Evolutionary conservation across 441 rosid species (phyloP).

Genomic region (Manihot esculenta): DNA sequence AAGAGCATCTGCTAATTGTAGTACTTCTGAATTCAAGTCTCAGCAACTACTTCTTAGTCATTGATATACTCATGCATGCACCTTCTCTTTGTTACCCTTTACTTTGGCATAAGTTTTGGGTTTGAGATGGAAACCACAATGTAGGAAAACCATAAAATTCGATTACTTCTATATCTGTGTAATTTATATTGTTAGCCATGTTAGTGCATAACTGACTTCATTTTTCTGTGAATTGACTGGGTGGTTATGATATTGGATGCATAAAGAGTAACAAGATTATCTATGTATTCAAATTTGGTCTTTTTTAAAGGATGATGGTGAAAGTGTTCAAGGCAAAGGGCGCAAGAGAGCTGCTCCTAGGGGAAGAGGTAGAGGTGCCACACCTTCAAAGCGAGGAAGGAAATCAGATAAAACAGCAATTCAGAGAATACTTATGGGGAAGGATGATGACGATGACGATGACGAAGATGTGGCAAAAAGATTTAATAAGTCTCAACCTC

Average conservation of each 20-base stretch:
- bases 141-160: not conserved
- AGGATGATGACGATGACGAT: constrained; percentile 70
- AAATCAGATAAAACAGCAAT: constrained; percentile 61
- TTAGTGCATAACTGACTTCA: not conserved
- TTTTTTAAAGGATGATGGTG: constrained; percentile 50
- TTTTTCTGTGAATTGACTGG: constrained; percentile 2
- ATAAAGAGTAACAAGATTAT: constrained; percentile 13
- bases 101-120: not conserved
- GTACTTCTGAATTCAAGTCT: not conserved
- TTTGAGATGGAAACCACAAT: not conserved
- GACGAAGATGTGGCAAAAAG: constrained; percentile 56
- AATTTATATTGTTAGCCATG: not conserved
- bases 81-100: not conserved
- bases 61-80: not conserved
- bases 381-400: constrained; percentile 76
- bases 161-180: not conserved
- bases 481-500: constrained; percentile 63
- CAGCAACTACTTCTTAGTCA: not conserved
- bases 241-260: constrained; percentile 2
- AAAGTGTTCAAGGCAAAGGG: constrained; percentile 44
- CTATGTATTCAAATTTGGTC: constrained; percentile 6
- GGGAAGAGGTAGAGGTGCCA: constrained; percentile 67
- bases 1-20: not conserved
- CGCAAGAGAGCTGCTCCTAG: constrained; percentile 76
- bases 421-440: constrained; percentile 57